Percentiles rank a stretch among this genome's conserved stretches.
Conservation (phyloP, 2,329 filamentous ascomycete species). For the Dichotomopilus funicola region DNA sequence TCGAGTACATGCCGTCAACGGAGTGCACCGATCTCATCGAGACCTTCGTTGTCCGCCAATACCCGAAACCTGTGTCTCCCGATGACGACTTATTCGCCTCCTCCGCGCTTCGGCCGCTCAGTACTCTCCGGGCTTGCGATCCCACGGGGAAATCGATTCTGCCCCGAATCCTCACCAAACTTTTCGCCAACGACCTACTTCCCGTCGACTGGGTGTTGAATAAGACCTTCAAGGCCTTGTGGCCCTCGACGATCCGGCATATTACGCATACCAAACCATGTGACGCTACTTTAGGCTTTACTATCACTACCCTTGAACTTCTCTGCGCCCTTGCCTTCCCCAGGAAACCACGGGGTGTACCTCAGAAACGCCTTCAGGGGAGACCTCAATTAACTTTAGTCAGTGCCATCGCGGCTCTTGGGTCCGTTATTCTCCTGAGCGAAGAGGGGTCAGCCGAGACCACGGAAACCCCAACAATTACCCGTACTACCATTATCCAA, state of each 20-base stretch:
- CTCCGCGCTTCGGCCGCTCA: conserved; percentile 30
- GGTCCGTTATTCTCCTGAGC: conserved; percentile 31
- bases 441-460: conserved; percentile 8
- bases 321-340: conserved; percentile 22
- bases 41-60: conserved; percentile 30
- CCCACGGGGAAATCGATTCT: conserved; percentile 22
- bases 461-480: background rate
- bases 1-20: conserved; percentile 28
- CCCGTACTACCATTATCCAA: conserved; percentile 12
- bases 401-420: conserved; percentile 36
- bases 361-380: conserved; percentile 15
- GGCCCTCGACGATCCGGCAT: conserved; percentile 33
- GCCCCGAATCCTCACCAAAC: conserved; percentile 31
- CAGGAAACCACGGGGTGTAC: conserved; percentile 10
- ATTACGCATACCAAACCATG: conserved; percentile 29
- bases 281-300: conserved; percentile 33
- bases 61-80: conserved; percentile 25
- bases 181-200: conserved; percentile 32
- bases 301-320: conserved; percentile 30
- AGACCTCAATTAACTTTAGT: conserved; percentile 35
- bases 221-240: conserved; percentile 34
- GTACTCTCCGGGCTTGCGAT: conserved; percentile 13
- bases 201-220: conserved; percentile 41
- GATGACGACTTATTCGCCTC: conserved; percentile 26
- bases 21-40: conserved; percentile 39